phyloP scores from a whole-genome alignment of 331 rosid species.

The Stylosanthes scabra region DNA sequence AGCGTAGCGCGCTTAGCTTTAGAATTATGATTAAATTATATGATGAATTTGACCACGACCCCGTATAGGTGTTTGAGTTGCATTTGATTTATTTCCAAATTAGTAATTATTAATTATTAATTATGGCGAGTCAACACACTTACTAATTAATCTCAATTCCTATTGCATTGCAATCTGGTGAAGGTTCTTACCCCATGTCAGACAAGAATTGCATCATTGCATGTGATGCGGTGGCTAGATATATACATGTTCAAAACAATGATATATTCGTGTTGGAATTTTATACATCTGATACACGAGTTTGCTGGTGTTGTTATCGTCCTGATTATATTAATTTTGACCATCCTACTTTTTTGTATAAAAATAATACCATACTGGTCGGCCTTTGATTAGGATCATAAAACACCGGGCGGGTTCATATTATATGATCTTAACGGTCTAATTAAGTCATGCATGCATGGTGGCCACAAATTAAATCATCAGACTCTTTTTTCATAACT shows the following conservation, averaged over 20 bases:
- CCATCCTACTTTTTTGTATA: background rate
- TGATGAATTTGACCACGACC: background rate
- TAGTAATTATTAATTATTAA: background rate
- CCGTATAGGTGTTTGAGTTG: too few relatives aligned
- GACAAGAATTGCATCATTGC: too few relatives aligned
- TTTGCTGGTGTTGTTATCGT: background rate
- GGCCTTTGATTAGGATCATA: background rate
- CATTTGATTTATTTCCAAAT: background rate
- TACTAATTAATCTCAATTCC: too few relatives aligned
- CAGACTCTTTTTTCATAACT: slow-evolving; percentile 11
- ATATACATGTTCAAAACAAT: background rate
- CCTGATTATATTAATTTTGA: background rate
- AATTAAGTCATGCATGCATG: background rate
- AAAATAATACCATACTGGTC: background rate
- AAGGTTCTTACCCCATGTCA: too few relatives aligned
- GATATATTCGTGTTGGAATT: background rate
- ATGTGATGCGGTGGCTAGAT: too few relatives aligned
- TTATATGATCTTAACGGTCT: slow-evolving; percentile 4
- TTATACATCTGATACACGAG: slow-evolving; percentile 4
- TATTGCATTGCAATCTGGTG: slow-evolving; percentile 16
- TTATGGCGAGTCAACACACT: background rate
- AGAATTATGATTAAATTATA: background rate
- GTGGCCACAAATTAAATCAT: background rate
- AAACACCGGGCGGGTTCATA: background rate
- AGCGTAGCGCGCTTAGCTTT: background rate